Base-by-base conservation (phyloP, 2,329 filamentous ascomycete genomes). In the Talaromyces albobiverticillius region DNA sequence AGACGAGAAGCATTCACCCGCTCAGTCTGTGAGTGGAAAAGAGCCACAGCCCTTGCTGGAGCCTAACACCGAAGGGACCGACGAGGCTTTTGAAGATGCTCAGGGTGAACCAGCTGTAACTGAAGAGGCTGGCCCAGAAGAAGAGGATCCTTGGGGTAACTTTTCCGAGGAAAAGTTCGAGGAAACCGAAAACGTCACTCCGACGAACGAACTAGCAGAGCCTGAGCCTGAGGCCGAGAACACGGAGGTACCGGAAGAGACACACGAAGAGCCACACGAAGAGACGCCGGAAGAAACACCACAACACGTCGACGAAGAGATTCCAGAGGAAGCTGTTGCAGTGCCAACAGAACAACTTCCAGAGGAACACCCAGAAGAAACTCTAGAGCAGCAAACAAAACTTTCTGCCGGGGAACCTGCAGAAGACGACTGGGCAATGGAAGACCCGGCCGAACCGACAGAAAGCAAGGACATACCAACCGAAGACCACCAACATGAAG, bases 321-420 rank as follows among this genome's bases (percentile, higher is more conserved):
- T 18, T 9, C 32, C 46, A 10, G 22, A 38, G 22, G 10, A 48
- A 3, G n/a, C n/a, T 7, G 18, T 9, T 23, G 31, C 31, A 36
- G n/a, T 48, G 25, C 45, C 48, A 46, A 20, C 41, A 32, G 45
- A 20, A 11, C n/a, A n/a, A n/a, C n/a, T n/a, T n/a, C n/a, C n/a
- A n/a, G 50, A 53, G 13, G n/a, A 45, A 11, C 43, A 46, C 23
- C 51, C 32, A 11, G 53, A 46, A 43, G 26, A 34, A 11, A 38
- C 20, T 6, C 16, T 25, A 25, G 51, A 32, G 26, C 36, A 51
- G 11, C 31, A 46, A 45, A 31, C 31, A 31, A 34, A 47, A 38
- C 18, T 51, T 43, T 16, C 20, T 51, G 43, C 34, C 3, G 45
- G 41, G 26, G 23, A 32, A 14, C 43, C 54, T 31, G 29, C 51